A percentile compares a stretch with the other conserved stretches of the same genome.
Conservation (phyloP, 1,284 basidiomycete genomes). For the Ceratorhiza oryzae-sativae region DNA sequence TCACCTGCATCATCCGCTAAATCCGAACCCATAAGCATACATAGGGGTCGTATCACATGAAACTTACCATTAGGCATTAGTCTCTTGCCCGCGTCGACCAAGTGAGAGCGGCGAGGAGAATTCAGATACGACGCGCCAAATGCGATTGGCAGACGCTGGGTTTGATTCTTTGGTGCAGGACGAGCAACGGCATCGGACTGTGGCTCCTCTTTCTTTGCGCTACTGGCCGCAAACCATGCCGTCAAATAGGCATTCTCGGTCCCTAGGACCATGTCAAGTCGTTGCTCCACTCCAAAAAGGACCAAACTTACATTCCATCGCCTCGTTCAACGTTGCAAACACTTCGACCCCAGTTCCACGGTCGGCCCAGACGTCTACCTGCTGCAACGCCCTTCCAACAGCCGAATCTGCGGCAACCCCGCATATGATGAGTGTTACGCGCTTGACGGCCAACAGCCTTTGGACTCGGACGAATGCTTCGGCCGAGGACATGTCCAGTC, state of each 20-base stretch:
- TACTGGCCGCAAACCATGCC: slow-evolving; percentile 68
- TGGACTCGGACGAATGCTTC: slow-evolving; percentile 95
- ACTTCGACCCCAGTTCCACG: slow-evolving; percentile 78
- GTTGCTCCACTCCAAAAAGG: not conserved
- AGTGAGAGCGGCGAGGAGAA: slow-evolving; percentile 76
- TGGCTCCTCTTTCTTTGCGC: slow-evolving; percentile 44
- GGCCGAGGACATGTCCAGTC: slow-evolving; percentile 93
- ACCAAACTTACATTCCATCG: slow-evolving; percentile 82
- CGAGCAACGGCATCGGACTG: slow-evolving; percentile 35
- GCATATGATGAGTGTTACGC: slow-evolving; percentile 88
- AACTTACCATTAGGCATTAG: slow-evolving; percentile 65
- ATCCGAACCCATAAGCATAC: not conserved
- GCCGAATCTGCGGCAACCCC: slow-evolving; percentile 72
- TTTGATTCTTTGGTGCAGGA: slow-evolving; percentile 43
- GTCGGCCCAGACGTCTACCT: slow-evolving; percentile 75
- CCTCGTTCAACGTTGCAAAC: slow-evolving; percentile 86
- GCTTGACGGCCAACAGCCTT: slow-evolving; percentile 76
- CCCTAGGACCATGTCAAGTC: slow-evolving; percentile 59
- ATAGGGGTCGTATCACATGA: not conserved
- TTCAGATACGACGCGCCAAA: slow-evolving; percentile 67
- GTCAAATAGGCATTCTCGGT: slow-evolving; percentile 87
- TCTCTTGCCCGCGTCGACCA: slow-evolving; percentile 78
- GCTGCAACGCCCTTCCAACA: slow-evolving; percentile 74
- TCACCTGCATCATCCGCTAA: slow-evolving; percentile 25
- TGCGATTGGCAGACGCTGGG: slow-evolving; percentile 48